Evolutionary conservation across 176 grass and related monocot species (phyloP), one percentile per base, ranked within the genome.

Genomic region (Bolboschoenus planiculmis): DNA sequence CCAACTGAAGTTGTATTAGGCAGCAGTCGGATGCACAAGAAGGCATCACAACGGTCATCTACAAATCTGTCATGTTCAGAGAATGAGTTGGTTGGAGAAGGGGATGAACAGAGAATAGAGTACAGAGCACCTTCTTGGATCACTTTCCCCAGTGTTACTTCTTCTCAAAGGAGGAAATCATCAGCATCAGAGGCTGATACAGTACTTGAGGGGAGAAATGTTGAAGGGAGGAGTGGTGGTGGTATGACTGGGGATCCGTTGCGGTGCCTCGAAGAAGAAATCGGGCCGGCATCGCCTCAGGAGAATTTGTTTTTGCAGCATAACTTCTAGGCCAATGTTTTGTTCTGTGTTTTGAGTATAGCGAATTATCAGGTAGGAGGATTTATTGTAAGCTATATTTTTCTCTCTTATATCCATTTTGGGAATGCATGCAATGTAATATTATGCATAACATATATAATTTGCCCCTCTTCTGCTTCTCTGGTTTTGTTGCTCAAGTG

Each of bases 101-200:
- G 62, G 6, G 92, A 98, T 8, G 95, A 98, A 59, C 90, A 93
- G 51, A 79, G 87, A 83, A 87, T 93, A 0, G 95, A 95, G 86
- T 92, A 92, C 59, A 87, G 95, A 74, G 95, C 95, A 13, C 95
- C 95, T 58, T 95, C 92, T 29, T 98, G 95, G 95, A 98, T 98
- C 83, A 95, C 92, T 4, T 95, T 98, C 50, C 95, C 95, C 51
- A 98, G 95, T 3, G 90, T 98, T 55, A 95, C 95, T 7, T 98
- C 95, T 3, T 98, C 95, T 5, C 95, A 95, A 56, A 92, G 95
- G 89, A 91, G 95, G 78, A 97, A 97, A 84, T 97, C 94, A 56
- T 97, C 94, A 26, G 94, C 87, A 56, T 98, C 95, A 1, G 95
- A 98, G 82, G 90, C 90, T 3, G 95, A 98, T 42, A 88, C 90